Evolutionary conservation across 2,329 filamentous ascomycete species (phyloP).

Genomic region (Pseudogymnoascus sp.): DNA sequence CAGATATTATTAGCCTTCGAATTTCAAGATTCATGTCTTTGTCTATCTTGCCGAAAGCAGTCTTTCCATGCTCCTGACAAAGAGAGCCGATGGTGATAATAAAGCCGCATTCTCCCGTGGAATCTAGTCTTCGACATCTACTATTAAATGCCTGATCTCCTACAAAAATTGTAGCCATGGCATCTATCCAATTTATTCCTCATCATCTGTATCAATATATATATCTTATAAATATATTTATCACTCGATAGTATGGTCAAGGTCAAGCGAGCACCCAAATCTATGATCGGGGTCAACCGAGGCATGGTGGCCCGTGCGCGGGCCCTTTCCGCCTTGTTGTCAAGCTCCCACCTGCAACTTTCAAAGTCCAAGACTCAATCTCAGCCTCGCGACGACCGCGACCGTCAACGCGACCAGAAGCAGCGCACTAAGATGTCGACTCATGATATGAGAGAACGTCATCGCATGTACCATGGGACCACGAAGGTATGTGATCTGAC

Average conservation of each 20-base stretch:
- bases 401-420: background rate
- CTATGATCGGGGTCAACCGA: slow-evolving; percentile 6
- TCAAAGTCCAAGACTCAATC: background rate
- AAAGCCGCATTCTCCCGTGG: background rate
- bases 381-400: background rate
- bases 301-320: slow-evolving; percentile 4
- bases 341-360: background rate
- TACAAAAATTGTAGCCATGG: background rate
- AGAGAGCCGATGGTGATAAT: background rate
- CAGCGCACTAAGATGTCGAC: background rate
- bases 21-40: background rate
- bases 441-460: background rate
- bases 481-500: background rate
- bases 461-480: background rate
- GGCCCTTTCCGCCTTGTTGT: background rate
- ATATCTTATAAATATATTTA: background rate
- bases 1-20: background rate
- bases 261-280: slow-evolving; percentile 4
- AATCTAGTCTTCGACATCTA: background rate
- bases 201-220: background rate
- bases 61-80: background rate
- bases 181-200: background rate
- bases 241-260: background rate
- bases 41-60: background rate
- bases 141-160: background rate